Evolutionary conservation across 345 rosid species (phyloP), one percentile per base, ranked within the genome.

Genomic region (Dipteronia dyeriana): DNA sequence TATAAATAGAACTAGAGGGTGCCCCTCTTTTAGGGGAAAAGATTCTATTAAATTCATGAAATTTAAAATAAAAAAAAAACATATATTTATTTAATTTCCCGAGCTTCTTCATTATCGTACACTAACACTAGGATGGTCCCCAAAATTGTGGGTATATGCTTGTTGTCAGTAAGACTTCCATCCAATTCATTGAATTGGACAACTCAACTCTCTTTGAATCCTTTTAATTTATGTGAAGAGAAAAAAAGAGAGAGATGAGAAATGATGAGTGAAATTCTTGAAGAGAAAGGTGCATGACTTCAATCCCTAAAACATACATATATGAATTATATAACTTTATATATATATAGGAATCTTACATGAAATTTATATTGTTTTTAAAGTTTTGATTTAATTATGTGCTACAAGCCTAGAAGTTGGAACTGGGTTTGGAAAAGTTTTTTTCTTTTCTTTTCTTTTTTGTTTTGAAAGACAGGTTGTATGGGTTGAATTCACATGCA

Each of bases 161-260:
- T 34, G 6, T 34, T 34, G 85, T 69, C 73, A 84, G 77, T 19
- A 85, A 61, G 83, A 82, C 75, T 73, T 49, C 54, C 57, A 16
- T 51, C 9, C 54, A 73, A 60, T 57, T 71, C 75, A 75, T 71
- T 79, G 82, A 81, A 34, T 75, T 68, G 67, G 84, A 82, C 86
- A 86, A 72, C 84, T 82, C 82, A 85, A 71, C 79, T 75, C 61
- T 68, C 67, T 59, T 47, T 31, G 20, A 51, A 34, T 53, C 23
- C 54, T 63, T 75, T 75, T 79, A 78, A 59, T 34, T 73, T 8
- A 54, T 23, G 17, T 2, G 9, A 39, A 19, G 38, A 41, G 20
- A 26, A 7, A 34, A 19, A 34, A 34, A 3, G 0, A 31, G 34
- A 31, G 5, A 31, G 0, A 34, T 0, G 39, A 31, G 43, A 59